These are phyloP conservation scores for Metschnikowia continentalis DNA, from an alignment of 805 yeast genomes.

Conservation along the genomic window DNA sequence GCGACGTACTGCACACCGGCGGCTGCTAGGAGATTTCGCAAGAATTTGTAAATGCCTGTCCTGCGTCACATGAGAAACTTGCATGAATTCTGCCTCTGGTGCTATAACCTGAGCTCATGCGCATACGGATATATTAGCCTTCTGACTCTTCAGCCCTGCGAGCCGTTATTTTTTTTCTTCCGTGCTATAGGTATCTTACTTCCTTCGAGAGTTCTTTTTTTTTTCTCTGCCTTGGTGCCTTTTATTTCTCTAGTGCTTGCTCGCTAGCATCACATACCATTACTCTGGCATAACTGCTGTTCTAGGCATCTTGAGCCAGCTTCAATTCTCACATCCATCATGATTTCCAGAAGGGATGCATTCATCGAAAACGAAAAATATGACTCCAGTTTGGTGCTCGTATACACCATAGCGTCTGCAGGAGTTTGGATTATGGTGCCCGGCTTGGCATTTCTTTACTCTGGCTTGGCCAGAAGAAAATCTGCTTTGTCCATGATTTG, in stretches of 20 bases:
- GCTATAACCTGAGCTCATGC: constrained; percentile 1
- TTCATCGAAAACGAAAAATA: constrained; percentile 32
- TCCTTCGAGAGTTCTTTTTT: neutral
- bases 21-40: constrained; percentile 2
- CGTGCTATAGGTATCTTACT: neutral
- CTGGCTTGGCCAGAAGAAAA: constrained; percentile 87
- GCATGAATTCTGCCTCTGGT: constrained; percentile 2
- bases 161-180: neutral
- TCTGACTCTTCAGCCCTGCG: neutral
- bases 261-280: neutral
- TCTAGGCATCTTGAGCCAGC: neutral
- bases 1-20: constrained; percentile 9
- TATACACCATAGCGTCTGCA: constrained; percentile 59
- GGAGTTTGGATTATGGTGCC: constrained; percentile 90
- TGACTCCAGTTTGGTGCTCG: constrained; percentile 16
- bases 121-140: neutral
- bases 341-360: constrained; percentile 27
- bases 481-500: constrained; percentile 85
- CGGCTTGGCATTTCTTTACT: constrained; percentile 86
- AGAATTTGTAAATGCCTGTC: neutral
- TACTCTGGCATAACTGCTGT: neutral
- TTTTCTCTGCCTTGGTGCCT: neutral
- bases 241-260: neutral
- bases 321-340: neutral
- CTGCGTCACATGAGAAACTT: constrained; percentile 2